A percentile compares a stretch with the other conserved stretches of the same genome.
phyloP scores from a whole-genome alignment of 345 rosid genomes.

The Leavenworthia alabamica region DNA sequence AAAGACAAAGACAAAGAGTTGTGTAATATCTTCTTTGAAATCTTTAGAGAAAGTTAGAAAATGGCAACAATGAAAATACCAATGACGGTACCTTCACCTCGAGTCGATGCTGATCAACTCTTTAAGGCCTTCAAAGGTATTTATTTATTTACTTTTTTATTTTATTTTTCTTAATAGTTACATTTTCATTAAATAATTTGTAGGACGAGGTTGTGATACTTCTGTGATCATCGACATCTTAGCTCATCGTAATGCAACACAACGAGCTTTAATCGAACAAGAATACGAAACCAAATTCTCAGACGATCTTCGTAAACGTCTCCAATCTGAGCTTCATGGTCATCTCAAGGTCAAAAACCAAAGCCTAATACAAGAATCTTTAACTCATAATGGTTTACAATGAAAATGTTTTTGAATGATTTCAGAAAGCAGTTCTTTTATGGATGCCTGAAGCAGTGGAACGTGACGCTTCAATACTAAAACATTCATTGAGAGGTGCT shows the following conservation, averaged over 20 bases:
- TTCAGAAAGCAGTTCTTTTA: slow-evolving; percentile 48
- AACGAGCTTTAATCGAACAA: slow-evolving; percentile 52
- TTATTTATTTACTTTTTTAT: neutral
- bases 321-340: slow-evolving; percentile 55
- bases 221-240: slow-evolving; percentile 42
- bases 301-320: slow-evolving; percentile 41
- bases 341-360: slow-evolving; percentile 42
- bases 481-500: slow-evolving; percentile 41
- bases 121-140: slow-evolving; percentile 56
- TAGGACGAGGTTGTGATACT: slow-evolving; percentile 58
- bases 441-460: slow-evolving; percentile 55
- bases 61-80: slow-evolving; percentile 46
- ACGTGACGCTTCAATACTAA: slow-evolving; percentile 40
- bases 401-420: neutral
- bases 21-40: neutral
- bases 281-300: slow-evolving; percentile 48
- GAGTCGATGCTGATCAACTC: slow-evolving; percentile 52
- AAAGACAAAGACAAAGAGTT: neutral
- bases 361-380: neutral
- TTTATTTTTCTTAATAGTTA: too few species aligned
- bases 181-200: neutral
- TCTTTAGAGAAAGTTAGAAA: neutral
- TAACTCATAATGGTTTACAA: neutral
- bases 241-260: slow-evolving; percentile 45
- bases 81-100: slow-evolving; percentile 31